A percentile compares a stretch with the other conserved stretches of the same genome.
Evolutionary conservation across 495 filamentous ascomycete genomes (phyloP).

Genomic region (Xylaria intraflava): DNA sequence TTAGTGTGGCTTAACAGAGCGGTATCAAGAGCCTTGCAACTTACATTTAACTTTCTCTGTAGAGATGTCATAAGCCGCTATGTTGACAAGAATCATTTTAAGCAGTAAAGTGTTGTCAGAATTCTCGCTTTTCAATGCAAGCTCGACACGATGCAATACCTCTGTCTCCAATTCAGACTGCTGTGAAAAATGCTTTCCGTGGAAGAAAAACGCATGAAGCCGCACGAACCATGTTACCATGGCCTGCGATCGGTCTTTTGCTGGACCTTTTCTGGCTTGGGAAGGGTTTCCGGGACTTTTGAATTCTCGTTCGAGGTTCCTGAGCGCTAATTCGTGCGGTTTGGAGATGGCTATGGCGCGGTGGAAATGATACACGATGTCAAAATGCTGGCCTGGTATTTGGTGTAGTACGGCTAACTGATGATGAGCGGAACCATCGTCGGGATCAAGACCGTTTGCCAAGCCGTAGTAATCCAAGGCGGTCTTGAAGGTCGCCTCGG

Average conservation of each 20-base stretch:
- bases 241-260: constrained; percentile 29
- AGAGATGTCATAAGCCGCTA: constrained; percentile 72
- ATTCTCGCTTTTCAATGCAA: constrained; percentile 58
- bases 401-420: constrained; percentile 81
- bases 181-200: constrained; percentile 58
- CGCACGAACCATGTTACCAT: constrained; percentile 78
- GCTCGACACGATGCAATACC: constrained; percentile 67
- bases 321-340: constrained; percentile 63
- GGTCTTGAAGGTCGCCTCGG: constrained; percentile 54
- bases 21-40: constrained; percentile 16
- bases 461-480: constrained; percentile 81
- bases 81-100: constrained; percentile 78
- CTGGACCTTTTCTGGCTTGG: constrained; percentile 14
- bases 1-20: constrained; percentile 17
- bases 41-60: constrained; percentile 55
- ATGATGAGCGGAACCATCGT: constrained; percentile 75
- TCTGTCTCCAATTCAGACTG: constrained; percentile 83
- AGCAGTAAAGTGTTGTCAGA: constrained; percentile 54
- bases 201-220: constrained; percentile 78
- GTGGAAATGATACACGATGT: constrained; percentile 84
- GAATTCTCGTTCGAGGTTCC: constrained; percentile 77
- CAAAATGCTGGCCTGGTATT: constrained; percentile 67
- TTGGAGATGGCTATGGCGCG: constrained; percentile 65
- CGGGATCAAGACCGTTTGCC: constrained; percentile 69
- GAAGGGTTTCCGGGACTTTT: constrained; percentile 46